A percentile compares a stretch with the other conserved stretches of the same genome.
Evolutionary conservation across 2,329 filamentous ascomycete species (phyloP).

Genomic region (Didymella exigua): DNA sequence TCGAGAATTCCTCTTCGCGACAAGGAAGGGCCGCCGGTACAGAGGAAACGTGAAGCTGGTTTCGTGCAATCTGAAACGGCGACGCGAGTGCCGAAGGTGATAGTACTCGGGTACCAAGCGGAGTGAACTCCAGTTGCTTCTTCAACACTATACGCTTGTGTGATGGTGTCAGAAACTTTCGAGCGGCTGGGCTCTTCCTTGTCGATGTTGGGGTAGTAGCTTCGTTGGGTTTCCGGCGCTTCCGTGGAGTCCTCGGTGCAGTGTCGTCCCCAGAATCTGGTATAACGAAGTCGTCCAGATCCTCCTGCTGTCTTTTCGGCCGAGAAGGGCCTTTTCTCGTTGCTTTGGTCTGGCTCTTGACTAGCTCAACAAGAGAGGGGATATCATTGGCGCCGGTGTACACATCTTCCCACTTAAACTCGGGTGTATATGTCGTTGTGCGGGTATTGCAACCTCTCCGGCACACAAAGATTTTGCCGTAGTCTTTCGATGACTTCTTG

Average conservation of each 20-base stretch:
- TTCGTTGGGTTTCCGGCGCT: slow-evolving; percentile 55
- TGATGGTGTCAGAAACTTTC: slow-evolving; percentile 65
- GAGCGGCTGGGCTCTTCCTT: slow-evolving; percentile 54
- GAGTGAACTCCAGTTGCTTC: slow-evolving; percentile 92
- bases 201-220: slow-evolving; percentile 53
- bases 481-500: slow-evolving; percentile 72
- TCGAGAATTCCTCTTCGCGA: slow-evolving; percentile 86
- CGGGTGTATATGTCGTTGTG: slow-evolving; percentile 88
- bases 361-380: slow-evolving; percentile 66
- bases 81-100: slow-evolving; percentile 79
- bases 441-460: slow-evolving; percentile 86
- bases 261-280: slow-evolving; percentile 50
- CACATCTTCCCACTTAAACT: slow-evolving; percentile 89
- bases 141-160: slow-evolving; percentile 76
- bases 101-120: slow-evolving; percentile 84
- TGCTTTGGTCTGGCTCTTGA: slow-evolving; percentile 75
- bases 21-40: slow-evolving; percentile 90
- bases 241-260: slow-evolving; percentile 53
- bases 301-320: slow-evolving; percentile 39
- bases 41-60: slow-evolving; percentile 88
- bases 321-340: slow-evolving; percentile 60
- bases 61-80: slow-evolving; percentile 89
- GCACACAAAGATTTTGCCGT: slow-evolving; percentile 88
- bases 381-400: slow-evolving; percentile 73
- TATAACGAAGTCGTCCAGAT: slow-evolving; percentile 53